A percentile compares a stretch with the other conserved stretches of the same genome.
phyloP scores from a whole-genome alignment of 2,329 filamentous ascomycete genomes.

The Colletotrichum kahawae region DNA sequence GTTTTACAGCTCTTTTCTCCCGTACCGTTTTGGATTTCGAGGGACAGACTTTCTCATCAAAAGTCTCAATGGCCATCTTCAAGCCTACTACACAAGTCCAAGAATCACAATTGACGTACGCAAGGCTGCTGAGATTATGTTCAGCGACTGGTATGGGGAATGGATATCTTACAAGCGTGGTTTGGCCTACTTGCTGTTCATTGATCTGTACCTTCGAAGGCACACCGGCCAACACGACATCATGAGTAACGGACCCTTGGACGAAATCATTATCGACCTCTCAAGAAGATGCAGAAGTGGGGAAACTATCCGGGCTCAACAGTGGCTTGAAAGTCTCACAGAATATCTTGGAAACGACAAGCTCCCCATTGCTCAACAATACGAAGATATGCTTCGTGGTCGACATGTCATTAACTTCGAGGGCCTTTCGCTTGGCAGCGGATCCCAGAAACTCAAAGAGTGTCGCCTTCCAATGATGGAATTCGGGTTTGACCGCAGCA shows the following conservation, averaged over 20 bases:
- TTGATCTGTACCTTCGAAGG: neutral
- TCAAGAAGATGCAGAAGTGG: neutral
- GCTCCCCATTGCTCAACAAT: neutral
- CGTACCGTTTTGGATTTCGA: slow-evolving; percentile 20
- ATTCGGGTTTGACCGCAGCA: neutral
- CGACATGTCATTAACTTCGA: neutral
- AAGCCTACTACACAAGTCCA: slow-evolving; percentile 19
- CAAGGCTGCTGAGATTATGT: slow-evolving; percentile 8
- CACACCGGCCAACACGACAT: neutral
- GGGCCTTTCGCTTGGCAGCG: neutral
- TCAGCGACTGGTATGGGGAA: slow-evolving; percentile 18
- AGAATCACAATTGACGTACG: neutral
- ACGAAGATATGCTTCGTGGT: neutral
- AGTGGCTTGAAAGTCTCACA: neutral
- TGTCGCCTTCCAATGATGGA: neutral
- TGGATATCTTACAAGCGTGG: slow-evolving; percentile 17
- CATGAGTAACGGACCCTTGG: neutral
- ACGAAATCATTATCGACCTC: neutral
- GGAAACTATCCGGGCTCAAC: neutral
- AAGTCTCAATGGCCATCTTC: slow-evolving; percentile 7
- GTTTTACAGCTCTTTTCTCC: slow-evolving; percentile 12
- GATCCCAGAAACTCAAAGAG: neutral
- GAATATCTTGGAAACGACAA: neutral
- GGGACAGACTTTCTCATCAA: slow-evolving; percentile 7
- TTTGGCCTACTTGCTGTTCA: neutral